Evolutionary conservation across 1,284 basidiomycete species (phyloP).

Genomic region (Golubevia sp.): DNA sequence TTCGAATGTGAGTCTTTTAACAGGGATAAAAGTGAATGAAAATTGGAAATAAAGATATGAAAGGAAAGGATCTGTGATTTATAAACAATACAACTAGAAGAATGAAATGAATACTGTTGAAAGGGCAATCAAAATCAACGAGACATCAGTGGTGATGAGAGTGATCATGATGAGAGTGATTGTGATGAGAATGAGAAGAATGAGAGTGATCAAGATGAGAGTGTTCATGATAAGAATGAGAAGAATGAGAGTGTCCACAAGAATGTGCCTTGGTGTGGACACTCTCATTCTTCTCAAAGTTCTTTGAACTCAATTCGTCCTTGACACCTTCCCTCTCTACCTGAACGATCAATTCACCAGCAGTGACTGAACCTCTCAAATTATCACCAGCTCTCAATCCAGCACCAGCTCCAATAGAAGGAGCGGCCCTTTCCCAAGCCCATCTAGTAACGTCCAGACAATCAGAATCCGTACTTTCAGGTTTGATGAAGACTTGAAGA

Average conservation of each 20-base stretch:
- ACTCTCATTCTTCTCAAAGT: conserved; percentile 2
- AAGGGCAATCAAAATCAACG: conserved; percentile 13
- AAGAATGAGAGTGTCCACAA: conserved; percentile 21
- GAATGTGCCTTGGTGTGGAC: conserved; percentile 8
- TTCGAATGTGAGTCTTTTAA: too few relatives aligned
- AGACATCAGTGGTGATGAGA: conserved; percentile 11
- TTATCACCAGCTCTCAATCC: conserved; percentile 42
- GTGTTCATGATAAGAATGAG: conserved; percentile 16
- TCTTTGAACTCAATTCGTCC: conserved; percentile 17
- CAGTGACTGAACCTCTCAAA: conserved; percentile 36
- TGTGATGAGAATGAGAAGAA: conserved; percentile 8
- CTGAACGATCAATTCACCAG: conserved; percentile 48
- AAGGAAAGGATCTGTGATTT: too few relatives aligned
- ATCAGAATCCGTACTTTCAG: conserved; percentile 35
- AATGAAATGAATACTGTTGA: neutral
- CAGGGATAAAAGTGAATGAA: too few relatives aligned
- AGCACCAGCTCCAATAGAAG: conserved; percentile 35
- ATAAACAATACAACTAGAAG: too few relatives aligned
- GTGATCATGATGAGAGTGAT: conserved; percentile 16
- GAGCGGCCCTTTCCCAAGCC: conserved; percentile 47
- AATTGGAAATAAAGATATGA: too few relatives aligned
- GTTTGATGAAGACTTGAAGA: conserved; percentile 33
- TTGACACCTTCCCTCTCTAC: conserved; percentile 34
- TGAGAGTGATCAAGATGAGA: conserved; percentile 18
- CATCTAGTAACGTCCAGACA: conserved; percentile 46